Percentiles rank a stretch among this genome's conserved stretches.
phyloP scores from a whole-genome alignment of 805 yeast species.

The Cyberlindnera euphorbiiphila region DNA sequence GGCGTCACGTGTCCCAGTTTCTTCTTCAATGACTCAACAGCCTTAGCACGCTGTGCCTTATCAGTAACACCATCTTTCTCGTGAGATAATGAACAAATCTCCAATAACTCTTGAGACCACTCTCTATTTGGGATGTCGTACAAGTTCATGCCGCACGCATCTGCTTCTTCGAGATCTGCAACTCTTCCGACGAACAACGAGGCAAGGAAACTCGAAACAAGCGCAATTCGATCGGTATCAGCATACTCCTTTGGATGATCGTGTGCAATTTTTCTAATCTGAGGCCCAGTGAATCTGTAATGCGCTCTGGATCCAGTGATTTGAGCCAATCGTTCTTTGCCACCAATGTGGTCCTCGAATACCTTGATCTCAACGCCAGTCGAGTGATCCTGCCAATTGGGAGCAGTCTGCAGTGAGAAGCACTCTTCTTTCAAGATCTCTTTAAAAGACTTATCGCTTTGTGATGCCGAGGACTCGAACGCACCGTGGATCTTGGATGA shows the following conservation, averaged over 20 bases:
- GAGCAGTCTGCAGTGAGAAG: constrained; percentile 63
- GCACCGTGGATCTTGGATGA: constrained; percentile 41
- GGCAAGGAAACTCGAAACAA: constrained; percentile 77
- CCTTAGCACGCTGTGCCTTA: constrained; percentile 1
- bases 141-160: constrained; percentile 91
- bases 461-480: constrained; percentile 39
- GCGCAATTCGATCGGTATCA: constrained; percentile 57
- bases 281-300: constrained; percentile 89
- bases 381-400: constrained; percentile 95
- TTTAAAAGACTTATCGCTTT: constrained; percentile 32
- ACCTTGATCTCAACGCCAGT: constrained; percentile 63
- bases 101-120: constrained; percentile 55
- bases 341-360: constrained; percentile 62
- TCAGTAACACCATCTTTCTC: constrained; percentile 26
- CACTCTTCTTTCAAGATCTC: constrained; percentile 47
- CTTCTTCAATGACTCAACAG: constrained; percentile 34
- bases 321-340: constrained; percentile 52
- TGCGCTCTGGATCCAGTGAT: constrained; percentile 86
- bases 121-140: constrained; percentile 61
- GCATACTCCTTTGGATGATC: constrained; percentile 48
- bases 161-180: constrained; percentile 70
- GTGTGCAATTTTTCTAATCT: constrained; percentile 67
- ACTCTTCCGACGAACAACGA: constrained; percentile 64
- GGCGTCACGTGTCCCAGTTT: constrained; percentile 55
- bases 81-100: constrained; percentile 34